Conservation (phyloP, 768 basidiomycete genomes). For the Crassisporium funariophilum region DNA sequence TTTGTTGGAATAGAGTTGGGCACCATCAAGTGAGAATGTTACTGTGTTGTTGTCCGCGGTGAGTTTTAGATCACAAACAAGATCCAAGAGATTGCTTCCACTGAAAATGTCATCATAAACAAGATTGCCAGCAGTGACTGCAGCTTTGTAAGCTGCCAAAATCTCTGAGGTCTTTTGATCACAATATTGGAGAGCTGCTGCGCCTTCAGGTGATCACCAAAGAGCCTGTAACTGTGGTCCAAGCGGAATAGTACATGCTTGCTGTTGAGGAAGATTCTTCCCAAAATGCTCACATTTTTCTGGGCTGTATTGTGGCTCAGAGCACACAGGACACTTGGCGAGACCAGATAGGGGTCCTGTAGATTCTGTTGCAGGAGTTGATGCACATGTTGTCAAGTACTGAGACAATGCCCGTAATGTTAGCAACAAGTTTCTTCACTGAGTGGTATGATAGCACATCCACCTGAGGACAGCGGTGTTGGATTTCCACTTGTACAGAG, state of each 20-base stretch:
- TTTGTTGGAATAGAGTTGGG: slow-evolving; percentile 19
- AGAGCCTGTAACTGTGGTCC: slow-evolving; percentile 5
- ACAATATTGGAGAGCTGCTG: background rate
- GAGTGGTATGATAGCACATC: slow-evolving; percentile 8
- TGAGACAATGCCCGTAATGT: slow-evolving; percentile 11
- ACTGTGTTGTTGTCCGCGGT: background rate
- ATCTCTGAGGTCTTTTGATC: background rate
- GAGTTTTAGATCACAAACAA: background rate
- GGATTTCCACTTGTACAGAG: background rate
- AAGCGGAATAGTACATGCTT: slow-evolving; percentile 1
- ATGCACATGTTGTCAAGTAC: slow-evolving; percentile 26
- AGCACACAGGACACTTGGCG: slow-evolving; percentile 13
- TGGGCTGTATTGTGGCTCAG: slow-evolving; percentile 9
- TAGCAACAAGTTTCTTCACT: slow-evolving; percentile 11
- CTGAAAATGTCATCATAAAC: slow-evolving; percentile 1
- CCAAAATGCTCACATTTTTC: background rate
- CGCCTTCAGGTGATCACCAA: background rate
- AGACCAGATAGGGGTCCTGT: slow-evolving; percentile 20
- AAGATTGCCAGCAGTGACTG: background rate
- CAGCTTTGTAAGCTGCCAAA: background rate
- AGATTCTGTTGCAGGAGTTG: slow-evolving; percentile 24
- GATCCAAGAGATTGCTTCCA: slow-evolving; percentile 3
- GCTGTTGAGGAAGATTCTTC: slow-evolving; percentile 4
- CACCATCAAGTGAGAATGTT: slow-evolving; percentile 5
- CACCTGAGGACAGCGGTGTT: slow-evolving; percentile 2